Conservation (phyloP, 768 basidiomycete genomes). For the Clitopilus passeckerianus region DNA sequence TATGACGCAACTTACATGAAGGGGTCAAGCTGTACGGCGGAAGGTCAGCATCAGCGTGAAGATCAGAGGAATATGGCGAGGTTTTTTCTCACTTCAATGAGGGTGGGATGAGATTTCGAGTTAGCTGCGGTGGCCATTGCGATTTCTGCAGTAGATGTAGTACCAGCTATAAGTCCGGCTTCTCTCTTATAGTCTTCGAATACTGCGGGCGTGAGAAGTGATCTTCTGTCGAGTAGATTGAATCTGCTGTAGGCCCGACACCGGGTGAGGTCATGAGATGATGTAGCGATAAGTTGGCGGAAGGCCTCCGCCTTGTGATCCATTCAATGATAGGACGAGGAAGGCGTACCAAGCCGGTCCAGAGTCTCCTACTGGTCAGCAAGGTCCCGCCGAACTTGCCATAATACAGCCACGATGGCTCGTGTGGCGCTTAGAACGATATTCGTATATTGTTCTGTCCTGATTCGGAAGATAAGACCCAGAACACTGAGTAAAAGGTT, state of each 20-base stretch:
- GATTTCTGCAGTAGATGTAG: background rate
- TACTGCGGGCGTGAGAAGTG: background rate
- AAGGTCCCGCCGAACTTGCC: background rate
- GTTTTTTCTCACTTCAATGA: slow-evolving; percentile 42
- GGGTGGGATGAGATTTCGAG: slow-evolving; percentile 53
- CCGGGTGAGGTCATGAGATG: background rate
- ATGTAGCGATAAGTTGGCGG: background rate
- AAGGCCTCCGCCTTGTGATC: background rate
- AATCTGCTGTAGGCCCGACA: background rate
- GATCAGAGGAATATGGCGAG: background rate
- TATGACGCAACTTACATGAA: slow-evolving; percentile 44
- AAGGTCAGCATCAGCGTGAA: background rate
- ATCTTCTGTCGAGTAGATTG: background rate
- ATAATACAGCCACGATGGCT: background rate
- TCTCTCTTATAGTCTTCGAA: background rate
- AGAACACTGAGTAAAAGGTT: background rate
- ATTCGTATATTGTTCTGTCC: background rate
- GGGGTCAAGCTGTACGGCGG: slow-evolving; percentile 59
- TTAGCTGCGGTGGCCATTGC: slow-evolving; percentile 59
- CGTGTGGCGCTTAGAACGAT: background rate
- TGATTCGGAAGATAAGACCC: background rate
- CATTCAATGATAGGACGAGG: background rate
- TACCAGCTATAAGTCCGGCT: background rate
- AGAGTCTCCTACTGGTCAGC: background rate
- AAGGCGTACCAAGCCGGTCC: background rate